Evolutionary conservation across 202 grass and related monocot genomes (phyloP), one percentile per base, ranked within the genome.

Genomic region (Setaria italica): DNA sequence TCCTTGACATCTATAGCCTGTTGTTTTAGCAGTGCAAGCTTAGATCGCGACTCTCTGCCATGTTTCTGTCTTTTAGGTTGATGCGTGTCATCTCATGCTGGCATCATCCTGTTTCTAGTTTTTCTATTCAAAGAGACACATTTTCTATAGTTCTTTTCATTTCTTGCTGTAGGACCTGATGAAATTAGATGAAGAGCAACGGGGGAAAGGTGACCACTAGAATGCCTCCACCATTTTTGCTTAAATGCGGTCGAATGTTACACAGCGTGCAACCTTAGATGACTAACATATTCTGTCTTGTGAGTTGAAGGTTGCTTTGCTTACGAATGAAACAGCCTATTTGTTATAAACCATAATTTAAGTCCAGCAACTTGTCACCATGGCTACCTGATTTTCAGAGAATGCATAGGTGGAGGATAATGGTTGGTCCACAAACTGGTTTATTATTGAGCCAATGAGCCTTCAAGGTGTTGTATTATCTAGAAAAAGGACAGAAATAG

Each of bases 101-200:
- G 51, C 59, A 41, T 83, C 35, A 69, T 84, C 50, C 80, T 81
- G 2, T 80, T 89, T 80, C 80, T 80, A 49, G 53, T 39, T 77
- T 81, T 54, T 35, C 76, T 83, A 12, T 66, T 58, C 9, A 39
- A 62, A 69, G 42, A 82, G 57, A 66, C 54, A 46, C 69, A 25
- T 88, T 87, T 87, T 83, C 72, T 83, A 34, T 62, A 58, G 67
- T 76, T 77, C 3, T 79, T 81, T 92, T 62, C 11, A 35, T 87
- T 79, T 77, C 5, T 76, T 82, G 49, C 81, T 91, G 87, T 94
- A 91, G 79, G 83, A 79, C 46, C 30, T 60, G 89, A 94, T 82
- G 88, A 90, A 90, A 88, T 87, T 97, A 90, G 90, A 94, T 92
- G 87, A 93, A 90, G 80, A 87, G 55, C 92, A 82, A 80, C 21